Conservation (phyloP, 306 rosid species). For the Cicer pinnatifidum region DNA sequence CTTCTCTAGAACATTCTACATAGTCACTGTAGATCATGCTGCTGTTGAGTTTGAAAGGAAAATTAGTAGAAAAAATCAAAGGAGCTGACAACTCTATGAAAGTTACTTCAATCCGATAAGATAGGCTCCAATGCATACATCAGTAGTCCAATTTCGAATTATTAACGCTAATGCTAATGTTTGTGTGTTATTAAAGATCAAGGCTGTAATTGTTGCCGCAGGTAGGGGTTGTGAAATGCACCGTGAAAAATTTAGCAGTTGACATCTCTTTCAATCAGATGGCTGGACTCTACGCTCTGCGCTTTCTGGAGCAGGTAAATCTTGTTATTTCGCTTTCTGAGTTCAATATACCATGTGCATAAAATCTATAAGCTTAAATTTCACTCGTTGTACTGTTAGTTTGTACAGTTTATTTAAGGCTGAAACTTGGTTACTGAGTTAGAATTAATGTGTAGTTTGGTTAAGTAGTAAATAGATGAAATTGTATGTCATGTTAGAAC, state of each 20-base stretch:
- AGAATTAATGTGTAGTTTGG: conserved; percentile 23
- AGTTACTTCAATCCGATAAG: conserved; percentile 1
- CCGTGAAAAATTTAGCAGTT: conserved; percentile 57
- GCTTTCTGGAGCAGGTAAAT: conserved; percentile 72
- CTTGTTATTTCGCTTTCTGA: conserved; percentile 19
- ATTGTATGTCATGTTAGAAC: conserved; percentile 27
- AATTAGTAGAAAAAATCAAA: conserved; percentile 6
- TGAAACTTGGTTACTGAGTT: conserved; percentile 21
- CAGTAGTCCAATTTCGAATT: conserved; percentile 5
- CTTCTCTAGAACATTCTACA: conserved; percentile 5
- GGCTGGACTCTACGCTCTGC: conserved; percentile 64
- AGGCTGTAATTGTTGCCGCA: conserved; percentile 44
- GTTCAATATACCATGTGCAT: conserved; percentile 19
- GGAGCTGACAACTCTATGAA: conserved; percentile 1
- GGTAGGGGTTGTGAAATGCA: conserved; percentile 72
- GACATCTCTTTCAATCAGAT: conserved; percentile 78
- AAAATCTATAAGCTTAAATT: conserved; percentile 29
- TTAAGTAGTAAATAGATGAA: conserved; percentile 14
- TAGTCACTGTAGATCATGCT: conserved; percentile 19
- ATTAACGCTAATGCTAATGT: not conserved
- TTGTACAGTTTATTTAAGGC: conserved; percentile 25
- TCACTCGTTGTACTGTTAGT: conserved; percentile 5
- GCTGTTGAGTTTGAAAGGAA: conserved; percentile 32
- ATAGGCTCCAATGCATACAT: conserved; percentile 7
- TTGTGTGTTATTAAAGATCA: conserved; percentile 13